Percentiles rank a stretch among this genome's conserved stretches.
These are phyloP conservation scores for Hygrophila difformis DNA, from an alignment of 257 asterid genomes.

Conservation along the genomic window DNA sequence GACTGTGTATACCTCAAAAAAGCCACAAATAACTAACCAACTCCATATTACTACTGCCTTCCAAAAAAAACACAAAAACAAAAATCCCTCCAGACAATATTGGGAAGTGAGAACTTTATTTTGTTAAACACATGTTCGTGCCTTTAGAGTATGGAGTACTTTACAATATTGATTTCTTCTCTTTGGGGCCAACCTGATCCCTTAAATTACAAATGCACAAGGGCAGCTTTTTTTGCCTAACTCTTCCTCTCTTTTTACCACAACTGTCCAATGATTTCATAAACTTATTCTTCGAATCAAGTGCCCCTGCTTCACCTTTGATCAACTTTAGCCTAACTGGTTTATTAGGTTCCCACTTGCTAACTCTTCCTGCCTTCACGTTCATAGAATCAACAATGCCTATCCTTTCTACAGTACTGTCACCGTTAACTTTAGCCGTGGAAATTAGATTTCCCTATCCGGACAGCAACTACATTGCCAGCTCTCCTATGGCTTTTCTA, in stretches of 20 bases:
- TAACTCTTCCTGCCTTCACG: conserved; percentile 26
- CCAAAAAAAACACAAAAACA: too few species aligned
- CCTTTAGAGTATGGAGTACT: conserved; percentile 75
- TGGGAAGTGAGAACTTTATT: too few species aligned
- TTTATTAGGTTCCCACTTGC: conserved; percentile 22
- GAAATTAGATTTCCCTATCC: conserved; percentile 24
- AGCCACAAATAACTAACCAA: too few species aligned
- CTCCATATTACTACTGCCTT: too few species aligned
- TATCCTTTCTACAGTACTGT: conserved; percentile 23
- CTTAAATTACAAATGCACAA: conserved; percentile 74
- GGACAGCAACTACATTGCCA: conserved; percentile 19
- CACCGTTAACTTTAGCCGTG: conserved; percentile 20
- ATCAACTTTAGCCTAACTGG: conserved; percentile 29
- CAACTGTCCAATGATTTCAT: conserved; percentile 34
- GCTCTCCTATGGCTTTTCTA: conserved; percentile 31
- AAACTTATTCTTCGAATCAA: conserved; percentile 18
- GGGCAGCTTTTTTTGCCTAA: conserved; percentile 85
- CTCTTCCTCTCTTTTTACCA: conserved; percentile 56
- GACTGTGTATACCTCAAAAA: too few species aligned
- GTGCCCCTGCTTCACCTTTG: conserved; percentile 25
- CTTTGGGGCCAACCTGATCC: conserved; percentile 55
- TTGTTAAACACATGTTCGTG: conserved; percentile 57
- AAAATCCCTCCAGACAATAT: too few species aligned
- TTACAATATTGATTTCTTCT: conserved; percentile 59
- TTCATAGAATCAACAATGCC: conserved; percentile 24